Percentiles rank a stretch among this genome's conserved stretches.
Evolutionary conservation across 2,329 filamentous ascomycete species (phyloP).

Genomic region (Proliferodiscus dingleyae): DNA sequence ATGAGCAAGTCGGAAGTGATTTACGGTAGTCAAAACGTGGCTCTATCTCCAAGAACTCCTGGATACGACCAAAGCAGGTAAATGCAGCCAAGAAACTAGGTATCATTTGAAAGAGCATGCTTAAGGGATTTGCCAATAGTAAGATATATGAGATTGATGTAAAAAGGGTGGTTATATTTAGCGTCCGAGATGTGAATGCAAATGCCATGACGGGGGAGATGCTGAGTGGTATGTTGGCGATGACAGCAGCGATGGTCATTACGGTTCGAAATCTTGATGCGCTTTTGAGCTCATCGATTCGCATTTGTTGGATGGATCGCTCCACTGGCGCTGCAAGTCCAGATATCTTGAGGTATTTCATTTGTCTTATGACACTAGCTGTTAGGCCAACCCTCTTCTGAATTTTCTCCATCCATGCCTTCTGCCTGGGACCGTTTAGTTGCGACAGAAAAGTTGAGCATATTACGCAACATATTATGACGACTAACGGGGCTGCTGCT

Average conservation of each 20-base stretch:
- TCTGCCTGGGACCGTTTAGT: slow-evolving; percentile 18
- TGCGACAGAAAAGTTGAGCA: slow-evolving; percentile 14
- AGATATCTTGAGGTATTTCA: slow-evolving; percentile 38
- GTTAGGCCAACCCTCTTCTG: slow-evolving; percentile 16
- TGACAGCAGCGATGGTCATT: slow-evolving; percentile 8
- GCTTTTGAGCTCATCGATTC: slow-evolving; percentile 32
- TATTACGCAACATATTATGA: slow-evolving; percentile 35
- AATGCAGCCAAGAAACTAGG: slow-evolving; percentile 15
- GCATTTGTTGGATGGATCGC: slow-evolving; percentile 31
- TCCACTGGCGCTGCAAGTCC: slow-evolving; percentile 32
- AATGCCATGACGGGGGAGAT: slow-evolving; percentile 15
- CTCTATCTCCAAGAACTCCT: slow-evolving; percentile 14
- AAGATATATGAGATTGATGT: slow-evolving; percentile 18
- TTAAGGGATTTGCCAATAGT: slow-evolving; percentile 19
- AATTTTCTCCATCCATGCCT: slow-evolving; percentile 16
- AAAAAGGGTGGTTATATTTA: slow-evolving; percentile 15
- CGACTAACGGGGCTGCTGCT: slow-evolving; percentile 37
- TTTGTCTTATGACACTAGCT: slow-evolving; percentile 32
- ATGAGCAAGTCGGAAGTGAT: too few species aligned
- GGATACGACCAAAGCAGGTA: slow-evolving; percentile 7
- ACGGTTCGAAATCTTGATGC: slow-evolving; percentile 26
- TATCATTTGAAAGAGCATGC: slow-evolving; percentile 16
- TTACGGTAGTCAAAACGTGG: slow-evolving; percentile 16
- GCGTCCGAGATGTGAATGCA: slow-evolving; percentile 13
- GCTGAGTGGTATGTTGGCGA: slow-evolving; percentile 15